phyloP scores from a whole-genome alignment of 768 basidiomycete genomes.

The Hypsizygus marmoreus region DNA sequence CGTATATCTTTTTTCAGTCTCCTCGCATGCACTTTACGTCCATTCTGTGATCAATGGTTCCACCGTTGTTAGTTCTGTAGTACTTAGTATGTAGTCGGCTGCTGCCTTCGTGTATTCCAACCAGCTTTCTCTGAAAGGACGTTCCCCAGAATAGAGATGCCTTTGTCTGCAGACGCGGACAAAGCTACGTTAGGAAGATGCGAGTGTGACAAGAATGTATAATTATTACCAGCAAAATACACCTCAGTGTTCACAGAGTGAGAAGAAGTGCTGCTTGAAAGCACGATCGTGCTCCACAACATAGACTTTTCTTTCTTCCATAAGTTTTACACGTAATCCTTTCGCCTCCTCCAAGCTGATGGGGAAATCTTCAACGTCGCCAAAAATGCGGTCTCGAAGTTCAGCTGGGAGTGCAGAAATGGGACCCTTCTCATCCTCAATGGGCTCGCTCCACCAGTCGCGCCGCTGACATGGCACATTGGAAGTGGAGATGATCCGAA shows the following conservation, averaged over 20 bases:
- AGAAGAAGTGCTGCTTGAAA: slow-evolving; percentile 2
- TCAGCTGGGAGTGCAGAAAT: slow-evolving; percentile 21
- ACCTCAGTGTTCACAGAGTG: slow-evolving; percentile 23
- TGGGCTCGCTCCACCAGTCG: slow-evolving; percentile 27
- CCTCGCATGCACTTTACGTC: slow-evolving; percentile 3
- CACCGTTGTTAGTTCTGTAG: slow-evolving; percentile 13
- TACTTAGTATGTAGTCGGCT: slow-evolving; percentile 6
- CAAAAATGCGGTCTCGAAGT: slow-evolving; percentile 15
- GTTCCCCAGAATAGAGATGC: too few species aligned
- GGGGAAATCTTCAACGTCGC: slow-evolving; percentile 17
- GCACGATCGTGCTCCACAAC: slow-evolving; percentile 2
- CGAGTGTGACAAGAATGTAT: too few species aligned
- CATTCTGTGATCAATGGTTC: slow-evolving; percentile 4
- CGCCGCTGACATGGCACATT: too few species aligned
- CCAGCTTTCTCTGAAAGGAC: too few species aligned
- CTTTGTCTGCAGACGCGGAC: too few species aligned
- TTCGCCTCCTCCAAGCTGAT: slow-evolving; percentile 22
- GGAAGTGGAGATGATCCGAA: too few species aligned
- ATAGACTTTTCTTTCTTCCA: slow-evolving; percentile 24
- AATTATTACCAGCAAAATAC: too few species aligned
- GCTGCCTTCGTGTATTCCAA: slow-evolving; percentile 4
- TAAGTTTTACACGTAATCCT: slow-evolving; percentile 19
- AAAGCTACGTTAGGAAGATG: too few species aligned
- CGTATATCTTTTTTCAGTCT: slow-evolving; percentile 8
- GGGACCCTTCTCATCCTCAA: slow-evolving; percentile 5